Percentiles rank a stretch among this genome's conserved stretches.
phyloP scores from a whole-genome alignment of 2,329 filamentous ascomycete species.

The Didymella pomorum region DNA sequence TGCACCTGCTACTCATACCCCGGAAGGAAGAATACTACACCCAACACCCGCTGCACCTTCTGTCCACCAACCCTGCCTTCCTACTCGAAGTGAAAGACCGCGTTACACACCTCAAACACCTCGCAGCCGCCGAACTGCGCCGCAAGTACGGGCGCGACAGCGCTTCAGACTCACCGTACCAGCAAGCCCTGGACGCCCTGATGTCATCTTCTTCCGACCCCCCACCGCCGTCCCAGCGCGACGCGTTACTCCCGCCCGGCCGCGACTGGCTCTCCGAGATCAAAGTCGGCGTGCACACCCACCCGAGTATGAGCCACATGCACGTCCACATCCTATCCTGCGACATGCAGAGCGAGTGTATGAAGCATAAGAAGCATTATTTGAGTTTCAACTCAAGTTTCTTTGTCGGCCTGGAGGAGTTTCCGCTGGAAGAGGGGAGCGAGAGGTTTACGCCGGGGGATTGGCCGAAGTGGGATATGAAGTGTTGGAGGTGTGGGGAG shows the following conservation, averaged over 20 bases:
- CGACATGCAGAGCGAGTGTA: slow-evolving; percentile 75
- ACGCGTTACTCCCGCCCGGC: slow-evolving; percentile 63
- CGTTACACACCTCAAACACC: slow-evolving; percentile 64
- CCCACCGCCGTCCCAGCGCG: slow-evolving; percentile 54
- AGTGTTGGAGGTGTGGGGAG: slow-evolving; percentile 83
- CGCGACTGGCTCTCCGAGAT: slow-evolving; percentile 82
- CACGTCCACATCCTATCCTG: slow-evolving; percentile 87
- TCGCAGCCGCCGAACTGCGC: slow-evolving; percentile 79
- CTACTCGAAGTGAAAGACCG: slow-evolving; percentile 69
- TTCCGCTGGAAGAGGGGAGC: slow-evolving; percentile 76
- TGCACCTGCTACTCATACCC: slow-evolving; percentile 89
- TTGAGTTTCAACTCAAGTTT: slow-evolving; percentile 90
- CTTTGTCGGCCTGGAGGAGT: slow-evolving; percentile 78
- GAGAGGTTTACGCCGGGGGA: slow-evolving; percentile 65
- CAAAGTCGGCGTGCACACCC: slow-evolving; percentile 80
- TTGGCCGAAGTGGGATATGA: slow-evolving; percentile 71
- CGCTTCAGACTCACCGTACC: slow-evolving; percentile 67
- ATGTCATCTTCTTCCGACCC: slow-evolving; percentile 60
- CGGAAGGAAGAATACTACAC: slow-evolving; percentile 68
- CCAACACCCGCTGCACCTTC: slow-evolving; percentile 78
- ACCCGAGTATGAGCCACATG: slow-evolving; percentile 89
- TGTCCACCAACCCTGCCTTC: slow-evolving; percentile 72
- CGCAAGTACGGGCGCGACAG: slow-evolving; percentile 72
- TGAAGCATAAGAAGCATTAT: slow-evolving; percentile 89
- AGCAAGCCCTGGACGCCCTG: slow-evolving; percentile 58